Evolutionary conservation across 768 basidiomycete species (phyloP).

Genomic region (Hericium rajendrae): DNA sequence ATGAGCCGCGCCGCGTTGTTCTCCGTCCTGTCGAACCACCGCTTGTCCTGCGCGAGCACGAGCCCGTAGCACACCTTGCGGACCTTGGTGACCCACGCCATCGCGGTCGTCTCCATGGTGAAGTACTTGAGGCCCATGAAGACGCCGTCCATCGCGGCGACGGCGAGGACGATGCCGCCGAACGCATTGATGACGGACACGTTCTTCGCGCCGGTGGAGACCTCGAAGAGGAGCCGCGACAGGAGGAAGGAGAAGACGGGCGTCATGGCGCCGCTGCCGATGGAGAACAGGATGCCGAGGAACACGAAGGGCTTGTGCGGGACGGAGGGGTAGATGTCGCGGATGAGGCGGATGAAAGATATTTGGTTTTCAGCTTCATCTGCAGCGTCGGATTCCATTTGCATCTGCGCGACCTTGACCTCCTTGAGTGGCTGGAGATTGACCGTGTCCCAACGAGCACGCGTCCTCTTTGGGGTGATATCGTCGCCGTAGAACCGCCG

Average conservation of each 20-base stretch:
- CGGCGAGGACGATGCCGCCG: constrained; percentile 60
- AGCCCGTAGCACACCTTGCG: constrained; percentile 45
- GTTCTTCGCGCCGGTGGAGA: constrained; percentile 62
- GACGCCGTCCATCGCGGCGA: constrained; percentile 71
- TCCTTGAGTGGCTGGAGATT: constrained; percentile 12
- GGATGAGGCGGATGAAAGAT: constrained; percentile 39
- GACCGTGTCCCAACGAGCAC: constrained; percentile 23
- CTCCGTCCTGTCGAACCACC: constrained; percentile 70
- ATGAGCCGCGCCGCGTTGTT: constrained; percentile 54
- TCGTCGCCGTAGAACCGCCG: constrained; percentile 1
- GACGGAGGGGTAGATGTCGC: constrained; percentile 55
- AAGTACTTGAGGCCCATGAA: constrained; percentile 70
- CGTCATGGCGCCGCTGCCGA: constrained; percentile 75
- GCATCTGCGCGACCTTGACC: constrained; percentile 15
- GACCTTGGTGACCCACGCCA: constrained; percentile 64
- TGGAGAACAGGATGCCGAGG: constrained; percentile 58
- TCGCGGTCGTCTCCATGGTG: constrained; percentile 65
- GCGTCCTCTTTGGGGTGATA: constrained; percentile 20
- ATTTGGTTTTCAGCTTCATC: constrained; percentile 13
- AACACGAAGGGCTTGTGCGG: constrained; percentile 65
- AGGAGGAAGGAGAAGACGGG: constrained; percentile 90
- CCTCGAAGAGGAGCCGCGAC: constrained; percentile 68
- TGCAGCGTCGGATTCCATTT: constrained; percentile 7
- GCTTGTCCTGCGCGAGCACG: constrained; percentile 72
- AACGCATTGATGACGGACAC: constrained; percentile 53